Evolutionary conservation across 176 grass and related monocot genomes (phyloP).

Genomic region (Cenchrus purpureus): DNA sequence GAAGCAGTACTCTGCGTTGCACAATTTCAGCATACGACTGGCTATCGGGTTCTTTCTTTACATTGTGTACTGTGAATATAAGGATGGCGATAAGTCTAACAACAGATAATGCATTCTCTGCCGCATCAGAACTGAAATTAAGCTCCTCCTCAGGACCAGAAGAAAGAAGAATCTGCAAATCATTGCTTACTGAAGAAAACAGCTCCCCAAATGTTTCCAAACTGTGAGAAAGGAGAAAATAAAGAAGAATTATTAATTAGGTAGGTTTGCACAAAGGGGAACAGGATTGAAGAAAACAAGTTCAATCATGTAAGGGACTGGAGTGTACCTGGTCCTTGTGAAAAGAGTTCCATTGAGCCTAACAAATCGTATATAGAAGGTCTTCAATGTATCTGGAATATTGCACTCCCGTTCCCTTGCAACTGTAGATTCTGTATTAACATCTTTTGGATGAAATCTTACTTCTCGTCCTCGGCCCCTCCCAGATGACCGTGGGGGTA

Average conservation of each 20-base stretch:
- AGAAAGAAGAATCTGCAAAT: slow-evolving; percentile 83
- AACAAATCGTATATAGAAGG: slow-evolving; percentile 81
- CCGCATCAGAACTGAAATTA: slow-evolving; percentile 72
- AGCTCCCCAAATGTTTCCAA: slow-evolving; percentile 91
- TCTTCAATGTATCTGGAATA: slow-evolving; percentile 66
- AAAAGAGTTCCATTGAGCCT: slow-evolving; percentile 93
- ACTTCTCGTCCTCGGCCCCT: slow-evolving; percentile 73
- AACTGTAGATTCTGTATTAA: slow-evolving; percentile 45
- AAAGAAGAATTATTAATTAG: neutral
- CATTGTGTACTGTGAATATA: slow-evolving; percentile 95
- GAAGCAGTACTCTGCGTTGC: slow-evolving; percentile 75
- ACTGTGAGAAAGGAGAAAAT: slow-evolving; percentile 47
- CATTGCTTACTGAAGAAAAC: slow-evolving; percentile 54
- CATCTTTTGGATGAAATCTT: slow-evolving; percentile 66
- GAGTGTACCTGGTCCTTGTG: slow-evolving; percentile 67
- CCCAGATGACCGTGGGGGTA: slow-evolving; percentile 58
- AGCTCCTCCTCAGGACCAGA: slow-evolving; percentile 73
- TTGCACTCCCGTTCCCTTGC: slow-evolving; percentile 52
- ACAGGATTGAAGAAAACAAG: neutral
- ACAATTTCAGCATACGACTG: slow-evolving; percentile 85
- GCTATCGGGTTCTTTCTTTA: slow-evolving; percentile 67
- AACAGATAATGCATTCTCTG: slow-evolving; percentile 70
- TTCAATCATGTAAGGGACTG: neutral
- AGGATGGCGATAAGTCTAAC: slow-evolving; percentile 72
- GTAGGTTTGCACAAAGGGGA: neutral